Base-by-base conservation (phyloP, 768 basidiomycete genomes). In the Serendipita sp. region DNA sequence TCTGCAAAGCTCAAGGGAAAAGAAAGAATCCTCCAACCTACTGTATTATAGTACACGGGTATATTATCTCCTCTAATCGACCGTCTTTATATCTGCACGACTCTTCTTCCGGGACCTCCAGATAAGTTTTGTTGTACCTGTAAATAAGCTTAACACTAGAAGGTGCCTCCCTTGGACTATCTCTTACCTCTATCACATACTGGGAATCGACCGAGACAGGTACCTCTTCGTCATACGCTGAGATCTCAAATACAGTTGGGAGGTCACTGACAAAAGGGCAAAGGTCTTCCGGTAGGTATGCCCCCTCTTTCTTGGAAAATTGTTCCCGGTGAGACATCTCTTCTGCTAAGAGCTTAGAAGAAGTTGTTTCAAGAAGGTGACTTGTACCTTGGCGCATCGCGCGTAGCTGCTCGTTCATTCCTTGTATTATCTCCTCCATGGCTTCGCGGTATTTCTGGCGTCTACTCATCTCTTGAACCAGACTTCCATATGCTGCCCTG, bases 251-350 rank as follows among this genome's bases (percentile, higher is more conserved):
- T 62, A 77, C 78, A 43, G 87, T 88, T 8, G 89, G 89, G 8
- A 80, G 72, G 70, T 90, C 87, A 67, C 80, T 81, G 62, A 91
- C 83, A 66, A 81, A 87, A 15, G 90, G 74, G 70, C 90, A 91
- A 44, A 92, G 78, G 67, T 92, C 90, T 67, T 84, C 80, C 0
- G 89, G 89, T 1, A 92, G 78, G 71, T 86, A 81, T 11, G 78
- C 77, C 0, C 88, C 89, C 60, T 91, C 83, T 52, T 85, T 84
- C 2, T 77, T 76, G 66, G 88, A 88, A 72, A 92, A 92, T 37
- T 78, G 79, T 53, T 79, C 78, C 43, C 90, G 80, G 11, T 80
- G 72, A 64, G 77, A 76, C 23, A 78, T 77, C 71, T 92, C 90
- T 74, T 88, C 89, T 91, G 69, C 36, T 15, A 46, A 33, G 18